Evolutionary conservation across 768 basidiomycete species (phyloP), one percentile per base, ranked within the genome.

Genomic region (Lactarius tabidus): DNA sequence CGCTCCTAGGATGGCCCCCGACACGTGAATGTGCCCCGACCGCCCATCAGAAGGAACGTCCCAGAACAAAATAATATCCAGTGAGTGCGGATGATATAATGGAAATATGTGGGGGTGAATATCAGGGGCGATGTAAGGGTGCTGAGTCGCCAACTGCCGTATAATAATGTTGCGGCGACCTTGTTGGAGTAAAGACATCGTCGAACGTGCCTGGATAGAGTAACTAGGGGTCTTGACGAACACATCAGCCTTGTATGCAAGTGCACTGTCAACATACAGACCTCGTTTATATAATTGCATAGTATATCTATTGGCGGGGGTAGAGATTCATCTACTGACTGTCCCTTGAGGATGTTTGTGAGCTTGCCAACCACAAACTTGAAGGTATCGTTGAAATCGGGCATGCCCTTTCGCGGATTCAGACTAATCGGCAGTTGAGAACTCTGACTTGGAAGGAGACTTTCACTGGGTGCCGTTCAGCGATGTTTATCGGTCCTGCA

Each of bases 31-130:
- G 71, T 86, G 82, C 0, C 95, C 94, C 8, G 77, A 79, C 12
- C 87, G 85, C 36, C 79, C 72, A 63, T 85, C 80, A 8, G 80
- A 77, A 1, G 87, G 81, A 26, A 92, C 80, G 60, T 84, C 81
- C 91, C 93, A 98, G 73, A 85, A 87, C 52, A 96, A 69, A 63
- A 91, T 68, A 53, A 95, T 70, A 72, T 95, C 91, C 51, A 95
- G 77, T 7, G 86, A 79, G 26, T 81, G 74, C 0, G 93, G 91
- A 68, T 89, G 82, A 75, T 89, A 86, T 4, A 97, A 80, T 2
- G 95, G 92, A 74, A 97, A 98, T 55, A 94, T 82, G 36, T 74
- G 73, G 0, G 82, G 78, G 70, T 85, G 79, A 0, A 80, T 79
- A 2, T 73, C 54, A 12, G 75, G 56, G 0, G 90, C 82, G 38